phyloP scores from a whole-genome alignment of 1,284 basidiomycete genomes.

The Fereydounia khargensis region DNA sequence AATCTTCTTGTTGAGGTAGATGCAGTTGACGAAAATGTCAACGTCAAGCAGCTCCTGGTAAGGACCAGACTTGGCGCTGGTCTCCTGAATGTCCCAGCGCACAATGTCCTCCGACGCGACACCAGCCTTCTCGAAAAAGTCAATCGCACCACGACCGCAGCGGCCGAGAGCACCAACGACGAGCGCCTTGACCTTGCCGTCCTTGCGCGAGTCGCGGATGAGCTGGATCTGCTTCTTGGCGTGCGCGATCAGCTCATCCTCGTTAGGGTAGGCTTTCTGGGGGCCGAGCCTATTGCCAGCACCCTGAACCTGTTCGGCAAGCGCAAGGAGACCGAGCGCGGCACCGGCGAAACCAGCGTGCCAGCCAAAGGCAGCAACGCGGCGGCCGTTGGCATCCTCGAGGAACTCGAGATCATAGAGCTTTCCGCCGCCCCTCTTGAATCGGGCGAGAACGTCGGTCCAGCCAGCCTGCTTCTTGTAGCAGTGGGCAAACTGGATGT shows the following conservation, averaged over 20 bases:
- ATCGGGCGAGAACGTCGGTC: conserved; percentile 81
- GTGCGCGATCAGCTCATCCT: conserved; percentile 49
- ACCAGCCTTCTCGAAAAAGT: conserved; percentile 90
- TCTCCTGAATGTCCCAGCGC: conserved; percentile 98
- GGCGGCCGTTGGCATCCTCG: conserved; percentile 76
- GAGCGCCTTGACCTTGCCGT: conserved; percentile 72
- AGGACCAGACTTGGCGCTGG: conserved; percentile 85
- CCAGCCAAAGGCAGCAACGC: conserved; percentile 98
- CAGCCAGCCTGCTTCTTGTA: conserved; percentile 96
- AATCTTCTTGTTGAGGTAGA: conserved; percentile 87
- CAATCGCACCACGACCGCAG: conserved; percentile 94
- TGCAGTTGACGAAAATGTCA: conserved; percentile 99
- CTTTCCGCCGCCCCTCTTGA: conserved; percentile 79
- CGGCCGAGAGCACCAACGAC: conserved; percentile 95
- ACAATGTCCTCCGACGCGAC: conserved; percentile 75
- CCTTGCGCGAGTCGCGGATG: conserved; percentile 63
- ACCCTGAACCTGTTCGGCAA: conserved; percentile 61
- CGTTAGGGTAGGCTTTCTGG: conserved; percentile 74
- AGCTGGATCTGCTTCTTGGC: conserved; percentile 65
- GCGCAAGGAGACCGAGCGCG: conserved; percentile 83
- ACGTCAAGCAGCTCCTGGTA: conserved; percentile 94
- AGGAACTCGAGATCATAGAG: conserved; percentile 98
- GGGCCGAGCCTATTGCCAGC: conserved; percentile 61
- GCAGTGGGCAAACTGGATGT: conserved; percentile 99
- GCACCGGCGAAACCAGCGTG: conserved; percentile 98